A percentile compares a stretch with the other conserved stretches of the same genome.
Conservation (phyloP, 2,329 filamentous ascomycete genomes). For the Stromatinia cepivora region DNA sequence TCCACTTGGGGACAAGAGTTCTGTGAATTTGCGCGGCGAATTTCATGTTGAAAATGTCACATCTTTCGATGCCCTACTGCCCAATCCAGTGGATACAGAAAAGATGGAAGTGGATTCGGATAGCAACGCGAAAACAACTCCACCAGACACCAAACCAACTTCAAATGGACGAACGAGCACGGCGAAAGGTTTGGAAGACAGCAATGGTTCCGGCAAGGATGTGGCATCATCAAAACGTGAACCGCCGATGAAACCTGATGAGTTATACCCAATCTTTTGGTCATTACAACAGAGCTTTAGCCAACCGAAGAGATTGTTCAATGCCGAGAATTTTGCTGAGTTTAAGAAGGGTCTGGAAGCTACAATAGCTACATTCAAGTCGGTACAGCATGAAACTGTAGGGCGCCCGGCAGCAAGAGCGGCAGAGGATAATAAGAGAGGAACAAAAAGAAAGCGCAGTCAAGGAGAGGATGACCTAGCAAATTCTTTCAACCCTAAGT, state of each 20-base stretch:
- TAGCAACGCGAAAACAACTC: slow-evolving; percentile 35
- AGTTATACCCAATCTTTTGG: slow-evolving; percentile 92
- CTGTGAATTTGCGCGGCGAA: slow-evolving; percentile 92
- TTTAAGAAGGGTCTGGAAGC: slow-evolving; percentile 64
- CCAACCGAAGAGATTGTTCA: slow-evolving; percentile 81
- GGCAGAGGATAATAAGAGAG: slow-evolving; percentile 63
- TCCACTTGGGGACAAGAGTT: slow-evolving; percentile 92
- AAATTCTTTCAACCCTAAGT: slow-evolving; percentile 92
- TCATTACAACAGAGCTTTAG: slow-evolving; percentile 89
- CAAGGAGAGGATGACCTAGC: slow-evolving; percentile 61
- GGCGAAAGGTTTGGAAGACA: slow-evolving; percentile 37
- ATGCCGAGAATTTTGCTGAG: slow-evolving; percentile 61
- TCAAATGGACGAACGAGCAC: slow-evolving; percentile 27
- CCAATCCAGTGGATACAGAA: slow-evolving; percentile 45
- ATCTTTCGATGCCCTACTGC: slow-evolving; percentile 65
- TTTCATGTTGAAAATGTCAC: slow-evolving; percentile 96
- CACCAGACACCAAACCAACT: slow-evolving; percentile 16
- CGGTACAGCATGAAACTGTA: slow-evolving; percentile 53
- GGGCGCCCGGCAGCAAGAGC: slow-evolving; percentile 51
- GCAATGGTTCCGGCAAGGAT: slow-evolving; percentile 45
- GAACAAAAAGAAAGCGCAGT: slow-evolving; percentile 69
- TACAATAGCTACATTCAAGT: slow-evolving; percentile 75
- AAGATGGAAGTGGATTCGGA: slow-evolving; percentile 68
- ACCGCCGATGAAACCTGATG: slow-evolving; percentile 63
- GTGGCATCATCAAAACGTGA: slow-evolving; percentile 42